Conservation (phyloP, 2,329 filamentous ascomycete genomes). For the Verticillium isaacii region DNA sequence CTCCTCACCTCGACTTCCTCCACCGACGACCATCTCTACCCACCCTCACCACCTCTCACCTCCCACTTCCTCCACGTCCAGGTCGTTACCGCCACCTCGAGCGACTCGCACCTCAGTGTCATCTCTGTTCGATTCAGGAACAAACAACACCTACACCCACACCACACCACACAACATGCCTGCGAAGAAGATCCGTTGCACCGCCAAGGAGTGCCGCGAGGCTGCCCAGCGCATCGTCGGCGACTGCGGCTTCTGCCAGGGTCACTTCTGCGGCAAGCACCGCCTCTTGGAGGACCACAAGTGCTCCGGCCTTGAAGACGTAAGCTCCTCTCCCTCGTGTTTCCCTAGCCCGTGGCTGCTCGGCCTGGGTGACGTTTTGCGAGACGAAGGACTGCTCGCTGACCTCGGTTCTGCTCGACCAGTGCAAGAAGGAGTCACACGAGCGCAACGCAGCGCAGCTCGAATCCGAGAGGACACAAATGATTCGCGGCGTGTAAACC, state of each 20-base stretch:
- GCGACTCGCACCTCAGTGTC: neutral
- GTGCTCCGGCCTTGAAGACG: slow-evolving; percentile 86
- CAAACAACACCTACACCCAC: slow-evolving; percentile 2
- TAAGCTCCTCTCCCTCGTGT: slow-evolving; percentile 38
- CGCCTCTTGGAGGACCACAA: slow-evolving; percentile 90
- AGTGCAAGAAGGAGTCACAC: slow-evolving; percentile 96
- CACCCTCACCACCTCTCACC: neutral
- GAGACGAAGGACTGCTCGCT: slow-evolving; percentile 28
- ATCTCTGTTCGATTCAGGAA: neutral
- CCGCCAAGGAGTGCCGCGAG: slow-evolving; percentile 83
- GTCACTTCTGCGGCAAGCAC: slow-evolving; percentile 94
- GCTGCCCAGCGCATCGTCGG: slow-evolving; percentile 89
- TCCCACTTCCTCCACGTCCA: neutral
- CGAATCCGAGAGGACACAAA: slow-evolving; percentile 86
- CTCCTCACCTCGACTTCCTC: neutral
- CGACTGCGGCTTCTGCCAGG: slow-evolving; percentile 91
- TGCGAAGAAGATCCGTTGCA: slow-evolving; percentile 78
- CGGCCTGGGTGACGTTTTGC: slow-evolving; percentile 29
- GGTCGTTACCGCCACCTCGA: neutral
- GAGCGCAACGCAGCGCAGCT: slow-evolving; percentile 90
- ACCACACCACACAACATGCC: slow-evolving; percentile 43
- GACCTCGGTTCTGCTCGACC: slow-evolving; percentile 22
- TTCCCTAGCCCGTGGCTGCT: slow-evolving; percentile 29
- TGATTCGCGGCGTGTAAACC: slow-evolving; percentile 80
- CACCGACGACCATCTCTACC: neutral